A percentile compares a stretch with the other conserved stretches of the same genome.
These are phyloP conservation scores for Chaetomium sp. DNA, from an alignment of 2,329 filamentous ascomycete species.

Conservation along the genomic window DNA sequence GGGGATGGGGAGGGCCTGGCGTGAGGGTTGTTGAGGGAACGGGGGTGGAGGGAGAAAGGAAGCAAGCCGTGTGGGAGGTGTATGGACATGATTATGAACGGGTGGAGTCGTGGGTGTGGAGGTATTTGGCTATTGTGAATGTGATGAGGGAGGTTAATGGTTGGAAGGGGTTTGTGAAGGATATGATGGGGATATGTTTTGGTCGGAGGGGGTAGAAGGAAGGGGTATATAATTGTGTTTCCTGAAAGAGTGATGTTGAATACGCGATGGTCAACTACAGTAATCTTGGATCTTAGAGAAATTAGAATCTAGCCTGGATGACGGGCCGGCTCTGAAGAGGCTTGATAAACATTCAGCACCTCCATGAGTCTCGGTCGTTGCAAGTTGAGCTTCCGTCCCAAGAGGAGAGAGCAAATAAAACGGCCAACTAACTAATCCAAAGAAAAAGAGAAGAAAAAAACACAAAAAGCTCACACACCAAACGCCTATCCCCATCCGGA, in stretches of 20 bases:
- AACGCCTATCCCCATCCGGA: too few relatives aligned
- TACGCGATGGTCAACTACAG: not conserved
- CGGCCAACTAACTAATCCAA: too few relatives aligned
- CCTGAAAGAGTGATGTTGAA: not conserved
- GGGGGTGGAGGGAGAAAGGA: conserved; percentile 23
- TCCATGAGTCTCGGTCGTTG: conserved; percentile 87
- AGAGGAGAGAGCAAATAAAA: too few relatives aligned
- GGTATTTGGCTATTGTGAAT: conserved; percentile 46
- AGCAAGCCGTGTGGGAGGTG: conserved; percentile 52
- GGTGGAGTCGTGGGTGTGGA: conserved; percentile 25
- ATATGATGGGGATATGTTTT: conserved; percentile 19
- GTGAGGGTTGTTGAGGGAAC: conserved; percentile 9
- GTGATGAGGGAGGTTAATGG: conserved; percentile 41
- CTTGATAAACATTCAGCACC: too few relatives aligned
- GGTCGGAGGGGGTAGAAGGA: not conserved
- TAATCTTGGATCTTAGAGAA: not conserved
- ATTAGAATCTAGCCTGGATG: too few relatives aligned
- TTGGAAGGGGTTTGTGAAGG: conserved; percentile 39
- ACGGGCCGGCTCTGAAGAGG: too few relatives aligned
- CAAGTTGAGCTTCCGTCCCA: conserved; percentile 92
- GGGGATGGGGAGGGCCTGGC: conserved; percentile 24
- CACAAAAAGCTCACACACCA: too few relatives aligned
- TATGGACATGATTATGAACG: conserved; percentile 36
- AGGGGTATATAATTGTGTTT: not conserved
- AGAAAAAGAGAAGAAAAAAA: too few relatives aligned